Evolutionary conservation across 306 rosid species (phyloP).

Genomic region (Corylus avellana): DNA sequence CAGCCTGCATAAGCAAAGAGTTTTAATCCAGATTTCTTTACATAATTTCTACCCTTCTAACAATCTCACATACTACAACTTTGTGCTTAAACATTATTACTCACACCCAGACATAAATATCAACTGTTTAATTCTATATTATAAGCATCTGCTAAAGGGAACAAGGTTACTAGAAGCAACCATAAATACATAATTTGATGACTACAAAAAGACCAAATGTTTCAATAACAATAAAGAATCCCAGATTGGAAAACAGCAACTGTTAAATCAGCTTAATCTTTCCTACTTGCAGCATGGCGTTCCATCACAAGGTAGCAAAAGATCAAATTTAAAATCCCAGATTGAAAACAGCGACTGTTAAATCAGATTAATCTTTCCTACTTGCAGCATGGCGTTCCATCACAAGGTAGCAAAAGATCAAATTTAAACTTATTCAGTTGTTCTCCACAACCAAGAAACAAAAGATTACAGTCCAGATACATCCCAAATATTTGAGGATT

Average conservation of each 20-base stretch:
- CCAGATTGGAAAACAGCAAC: not conserved
- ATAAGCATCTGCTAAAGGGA: not conserved
- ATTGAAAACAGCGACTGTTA: too few species aligned
- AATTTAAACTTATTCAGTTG: not conserved
- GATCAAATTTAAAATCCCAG: not conserved
- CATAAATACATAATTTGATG: not conserved
- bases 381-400: not conserved
- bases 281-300: not conserved
- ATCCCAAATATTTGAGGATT: not conserved
- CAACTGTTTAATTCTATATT: not conserved
- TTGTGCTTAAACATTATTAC: slow-evolving; percentile 1
- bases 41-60: slow-evolving; percentile 16
- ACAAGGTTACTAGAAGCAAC: not conserved
- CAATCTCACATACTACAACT: not conserved
- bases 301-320: not conserved
- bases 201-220: not conserved
- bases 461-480: not conserved
- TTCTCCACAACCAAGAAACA: not conserved
- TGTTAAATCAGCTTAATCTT: not conserved
- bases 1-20: slow-evolving; percentile 80
- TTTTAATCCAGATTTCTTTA: slow-evolving; percentile 37
- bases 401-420: not conserved
- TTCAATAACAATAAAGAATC: not conserved
- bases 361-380: not conserved
- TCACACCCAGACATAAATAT: not conserved